Base-by-base conservation (phyloP, 768 basidiomycete genomes). In the Crepidotus variabilis region DNA sequence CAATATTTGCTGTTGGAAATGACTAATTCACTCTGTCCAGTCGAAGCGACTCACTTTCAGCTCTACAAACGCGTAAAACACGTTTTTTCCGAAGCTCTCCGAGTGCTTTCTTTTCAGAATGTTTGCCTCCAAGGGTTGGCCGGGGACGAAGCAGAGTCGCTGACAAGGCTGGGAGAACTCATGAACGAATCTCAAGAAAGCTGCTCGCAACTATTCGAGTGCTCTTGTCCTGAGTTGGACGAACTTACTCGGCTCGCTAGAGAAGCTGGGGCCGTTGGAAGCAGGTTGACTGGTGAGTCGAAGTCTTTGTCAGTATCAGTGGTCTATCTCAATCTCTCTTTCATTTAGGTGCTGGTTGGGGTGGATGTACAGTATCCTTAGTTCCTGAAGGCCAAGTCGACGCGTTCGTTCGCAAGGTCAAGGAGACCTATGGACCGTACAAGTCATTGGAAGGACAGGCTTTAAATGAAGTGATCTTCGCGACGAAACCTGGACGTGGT, bases 281-380 rank as follows among this genome's bases (percentile, higher is more conserved):
- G 86, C 61, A 81, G 93, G 22, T 75, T 94, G n/a, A 95, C 94
- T 18, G 91, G 91, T 86, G 53, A 50, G 74, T 20, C 1, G 67
- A 22, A 11, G 47, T 23, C 14, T 8, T 56, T 18, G 2, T 16
- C 47, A 18, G 1, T 22, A 33, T 48, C 28, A 23, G 1, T 35
- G 50, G 18, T 55, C 22, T 14, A 13, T 18, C 2, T 47, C 58
- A 28, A 45, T 51, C 22, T 47, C 24, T 21, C 28, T 34, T 39
- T 49, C 33, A 16, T 13, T 48, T 58, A 90, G 89, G 90, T 24
- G 92, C 92, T 0, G 92, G 92, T 2, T 96, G 92, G 92, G 94
- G 94, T 35, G 93, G 93, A 5, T 94, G 92, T 64, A 89, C 88
- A 0, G 87, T 94, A 20, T 92, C 90, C 6, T 79, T 94, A 18